Evolutionary conservation across 257 asterid species (phyloP), one percentile per base, ranked within the genome.

Genomic region (Penstemon newberryi): DNA sequence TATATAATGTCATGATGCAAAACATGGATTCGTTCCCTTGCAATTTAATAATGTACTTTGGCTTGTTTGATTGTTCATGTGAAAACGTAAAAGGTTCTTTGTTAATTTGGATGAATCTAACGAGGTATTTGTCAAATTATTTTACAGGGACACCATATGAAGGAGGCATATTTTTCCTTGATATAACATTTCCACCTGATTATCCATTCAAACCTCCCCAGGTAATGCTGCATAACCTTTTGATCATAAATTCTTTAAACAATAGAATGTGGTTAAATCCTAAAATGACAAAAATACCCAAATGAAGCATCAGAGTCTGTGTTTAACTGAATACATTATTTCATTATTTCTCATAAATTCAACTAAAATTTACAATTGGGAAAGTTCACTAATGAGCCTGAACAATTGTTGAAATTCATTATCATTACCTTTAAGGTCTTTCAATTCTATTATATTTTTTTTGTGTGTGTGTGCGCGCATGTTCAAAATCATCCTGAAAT

Each of bases 151-250:
- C 98, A n/a, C 97, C 98, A 55, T 92, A 92, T 77, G 86, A 85
- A 41, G 93, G 96, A 43, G 97, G 98, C 52, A 78, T 90, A 72
- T 92, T 75, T 76, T 92, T 90, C 78, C 93, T 92, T 10, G 98
- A 92, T 68, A 92, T 92, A 57, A 88, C 89, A 45, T 92, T 92
- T 70, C 96, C 96, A 4, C 77, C 61, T 51, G 94, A 92, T 78
- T 88, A 92, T 74, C 98, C 97, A 3, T 90, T 92, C 63, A 85
- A 85, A 68, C 96, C 97, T 55, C 98, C 98, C 41, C 83, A 85
- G 97, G 98, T 90, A 87, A 76, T 72, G 80, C 56, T 73, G 70
- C 71, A 43, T 38, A 39, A 7, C 55, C 38, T 60, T 54, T 8
- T 1, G 18, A 49, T 45, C 59, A 42, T 0, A 37, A 3, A 37